Evolutionary conservation across 768 basidiomycete genomes (phyloP), one percentile per base, ranked within the genome.

Genomic region (Tricholomella constricta): DNA sequence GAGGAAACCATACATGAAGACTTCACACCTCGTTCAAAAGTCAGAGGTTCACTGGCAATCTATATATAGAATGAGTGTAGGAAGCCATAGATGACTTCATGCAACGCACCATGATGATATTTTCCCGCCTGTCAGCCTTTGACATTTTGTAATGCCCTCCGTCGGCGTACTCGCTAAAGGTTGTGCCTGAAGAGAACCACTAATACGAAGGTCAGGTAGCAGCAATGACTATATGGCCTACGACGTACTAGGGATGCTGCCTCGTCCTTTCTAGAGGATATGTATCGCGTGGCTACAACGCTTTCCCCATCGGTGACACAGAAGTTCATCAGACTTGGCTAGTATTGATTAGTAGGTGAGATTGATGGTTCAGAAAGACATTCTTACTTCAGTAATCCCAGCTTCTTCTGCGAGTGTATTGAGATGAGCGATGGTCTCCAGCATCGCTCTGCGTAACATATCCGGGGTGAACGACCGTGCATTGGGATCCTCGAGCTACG

Each of bases 181-280:
- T 86, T 6, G 94, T 96, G 1, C 96, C 96, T 12, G 94, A 95
- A 3, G 94, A 95, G 70, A 92, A 96, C 88, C 94, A 96, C 84
- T 93, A 55, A 26, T 46, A 20, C 5, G 49, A 32, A 14, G 12
- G 37, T 32, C 4, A 61, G 45, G 25, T 34, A 46, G 56, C 20
- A 42, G 11, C 25, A 22, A 36, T 8, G 26, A 43, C 12, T 15
- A 12, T n/a, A 20, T 35, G 7, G 17, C 15, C 11, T 42, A 43
- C 26, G 37, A 69, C 77, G 56, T 62, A 87, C 89, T 72, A 98
- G 70, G 25, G 92, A 94, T 2, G 96, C 95, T 2, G 95, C 95
- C 69, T 97, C 94, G 55, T 95, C 91, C 8, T 84, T 85, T 48
- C 86, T 82, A 0, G 94, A 96, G 0, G 93, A 94, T 45, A 99